These are phyloP conservation scores for Juglanconis oblonga DNA, from an alignment of 2,329 filamentous ascomycete genomes.

Conservation along the genomic window DNA sequence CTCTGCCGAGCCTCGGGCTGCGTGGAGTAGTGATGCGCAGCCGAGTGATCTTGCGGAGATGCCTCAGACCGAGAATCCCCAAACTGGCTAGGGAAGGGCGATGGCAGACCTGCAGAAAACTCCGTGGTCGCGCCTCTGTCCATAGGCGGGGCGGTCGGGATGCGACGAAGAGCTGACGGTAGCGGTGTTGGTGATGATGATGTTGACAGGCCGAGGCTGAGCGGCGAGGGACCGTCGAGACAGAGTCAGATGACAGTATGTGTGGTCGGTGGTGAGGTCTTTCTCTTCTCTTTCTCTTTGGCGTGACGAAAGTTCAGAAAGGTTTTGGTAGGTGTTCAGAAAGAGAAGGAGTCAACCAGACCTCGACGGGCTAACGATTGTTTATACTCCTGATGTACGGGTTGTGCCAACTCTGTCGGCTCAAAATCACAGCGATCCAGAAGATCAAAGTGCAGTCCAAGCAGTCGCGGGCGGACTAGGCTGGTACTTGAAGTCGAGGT, in stretches of 20 bases:
- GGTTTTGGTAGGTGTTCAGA: too few species aligned
- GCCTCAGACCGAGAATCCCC: slow-evolving; percentile 79
- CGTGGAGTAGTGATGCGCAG: slow-evolving; percentile 85
- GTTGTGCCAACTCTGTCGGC: too few species aligned
- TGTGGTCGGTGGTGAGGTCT: background rate
- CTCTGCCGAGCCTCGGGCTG: slow-evolving; percentile 73
- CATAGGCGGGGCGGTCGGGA: slow-evolving; percentile 34
- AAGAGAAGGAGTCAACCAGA: too few species aligned
- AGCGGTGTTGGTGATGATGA: background rate
- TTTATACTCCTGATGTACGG: too few species aligned
- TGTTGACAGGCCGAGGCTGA: background rate
- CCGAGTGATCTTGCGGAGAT: slow-evolving; percentile 75
- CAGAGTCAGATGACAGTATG: background rate
- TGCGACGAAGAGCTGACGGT: background rate
- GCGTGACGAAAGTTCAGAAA: too few species aligned
- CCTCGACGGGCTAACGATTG: too few species aligned
- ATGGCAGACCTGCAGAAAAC: slow-evolving; percentile 83
- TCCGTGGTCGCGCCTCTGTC: slow-evolving; percentile 62
- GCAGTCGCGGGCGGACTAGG: background rate
- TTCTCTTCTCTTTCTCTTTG: too few species aligned
- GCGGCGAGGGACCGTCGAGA: background rate
- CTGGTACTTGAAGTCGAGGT: background rate
- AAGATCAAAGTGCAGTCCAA: background rate
- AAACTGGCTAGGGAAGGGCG: slow-evolving; percentile 65
- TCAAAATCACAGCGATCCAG: too few species aligned